Base-by-base conservation (phyloP, 2,329 filamentous ascomycete genomes). In the Zasmidium angulare region DNA sequence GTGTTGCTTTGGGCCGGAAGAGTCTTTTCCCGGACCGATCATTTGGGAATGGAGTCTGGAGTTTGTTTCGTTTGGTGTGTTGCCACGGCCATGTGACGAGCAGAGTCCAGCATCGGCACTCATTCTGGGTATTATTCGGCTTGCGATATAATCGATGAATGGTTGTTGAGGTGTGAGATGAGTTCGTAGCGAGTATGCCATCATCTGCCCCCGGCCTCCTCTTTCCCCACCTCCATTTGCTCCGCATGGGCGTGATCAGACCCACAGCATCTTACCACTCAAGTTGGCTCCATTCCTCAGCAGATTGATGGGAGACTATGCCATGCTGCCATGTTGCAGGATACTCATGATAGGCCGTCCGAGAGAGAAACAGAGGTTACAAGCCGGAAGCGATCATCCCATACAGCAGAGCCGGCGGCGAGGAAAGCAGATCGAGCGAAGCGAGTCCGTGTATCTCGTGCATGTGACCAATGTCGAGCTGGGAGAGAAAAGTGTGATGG, bases 401-500 rank as follows among this genome's bases (percentile, higher is more conserved):
- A 43, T 7, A 19, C 36, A 7, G 36, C 7, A 43, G 36, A 43
- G 26, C 26, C 26, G 26, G 59, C 58, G 43, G 54, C 63, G 40
- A 60, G 59, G 49, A 58, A 59, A 46, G 55, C 51, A 46, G 63
- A 66, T 71, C 75, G 76, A 31, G 73, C 74, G 48, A 89, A 88
- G 70, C 80, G 85, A 49, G 84, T 71, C 14, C 63, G 72, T 17
- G 72, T 74, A 3, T 72, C 71, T 68, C 74, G 64, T 85, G 72
- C 72, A 4, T 74, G 72, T 60, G 72, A 74, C 61, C 71, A 73
- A 58, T 74, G 72, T 58, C 66, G 72, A 26, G 66, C 70, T 10
- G 69, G 66, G n/a, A 62, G 70, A 85, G 88, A 90, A 73, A 90
- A 89, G 69, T 91, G 89, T 73, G 88, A 91, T 68, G 89, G 89